Percentiles rank a stretch among this genome's conserved stretches.
These are phyloP conservation scores for Eucalyptus shirleyi DNA, from an alignment of 345 rosid genomes.

Conservation along the genomic window DNA sequence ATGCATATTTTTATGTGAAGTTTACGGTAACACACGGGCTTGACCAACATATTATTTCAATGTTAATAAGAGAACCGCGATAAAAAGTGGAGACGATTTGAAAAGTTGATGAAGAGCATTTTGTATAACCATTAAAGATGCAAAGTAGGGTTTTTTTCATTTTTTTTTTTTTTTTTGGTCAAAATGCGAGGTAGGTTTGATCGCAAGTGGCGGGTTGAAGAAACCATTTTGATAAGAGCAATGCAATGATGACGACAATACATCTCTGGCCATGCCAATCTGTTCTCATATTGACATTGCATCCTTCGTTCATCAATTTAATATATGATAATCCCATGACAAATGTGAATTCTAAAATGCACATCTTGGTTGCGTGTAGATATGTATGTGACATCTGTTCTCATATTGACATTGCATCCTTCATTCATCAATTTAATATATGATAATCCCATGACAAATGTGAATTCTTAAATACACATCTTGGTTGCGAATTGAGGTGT, in stretches of 20 bases:
- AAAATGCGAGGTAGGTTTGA: neutral
- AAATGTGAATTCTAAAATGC: neutral
- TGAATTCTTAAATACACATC: neutral
- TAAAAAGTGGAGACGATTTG: neutral
- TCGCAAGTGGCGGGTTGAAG: neutral
- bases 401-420: neutral
- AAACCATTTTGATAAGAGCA: neutral
- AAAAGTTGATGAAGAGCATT: neutral
- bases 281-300: neutral
- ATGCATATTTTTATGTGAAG: neutral
- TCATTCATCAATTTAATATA: neutral
- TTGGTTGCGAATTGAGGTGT: too few relatives aligned
- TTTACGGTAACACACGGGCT: too few relatives aligned
- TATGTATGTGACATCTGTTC: neutral
- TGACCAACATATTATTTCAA: neutral
- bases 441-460: neutral
- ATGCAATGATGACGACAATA: neutral
- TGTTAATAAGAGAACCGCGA: neutral
- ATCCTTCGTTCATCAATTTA: neutral
- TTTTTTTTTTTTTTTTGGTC: neutral
- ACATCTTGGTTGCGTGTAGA: neutral
- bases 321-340: neutral
- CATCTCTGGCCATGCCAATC: neutral
- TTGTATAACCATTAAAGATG: neutral
- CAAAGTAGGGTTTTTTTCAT: neutral